Evolutionary conservation across 805 yeast species (phyloP).

Genomic region (Clavispora carvajalis): DNA sequence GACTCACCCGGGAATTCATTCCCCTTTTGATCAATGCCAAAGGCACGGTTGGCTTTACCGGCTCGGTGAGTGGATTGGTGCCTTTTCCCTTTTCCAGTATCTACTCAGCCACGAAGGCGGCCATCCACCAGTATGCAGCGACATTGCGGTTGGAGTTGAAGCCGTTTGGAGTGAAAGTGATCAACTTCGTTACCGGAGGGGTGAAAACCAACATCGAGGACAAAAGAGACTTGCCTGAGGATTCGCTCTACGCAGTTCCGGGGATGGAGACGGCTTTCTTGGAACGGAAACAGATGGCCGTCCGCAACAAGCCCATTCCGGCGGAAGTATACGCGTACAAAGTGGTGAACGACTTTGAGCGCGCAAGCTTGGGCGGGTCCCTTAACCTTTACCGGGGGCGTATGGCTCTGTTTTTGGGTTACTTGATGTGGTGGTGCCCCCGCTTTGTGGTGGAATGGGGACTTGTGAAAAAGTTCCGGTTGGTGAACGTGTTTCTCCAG

Average conservation of each 20-base stretch:
- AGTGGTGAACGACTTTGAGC: slow-evolving; percentile 48
- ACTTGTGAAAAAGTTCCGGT: slow-evolving; percentile 33
- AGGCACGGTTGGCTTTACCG: slow-evolving; percentile 71
- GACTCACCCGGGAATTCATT: slow-evolving; percentile 54
- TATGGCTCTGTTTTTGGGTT: slow-evolving; percentile 34
- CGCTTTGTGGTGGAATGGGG: slow-evolving; percentile 40
- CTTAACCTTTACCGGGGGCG: slow-evolving; percentile 57
- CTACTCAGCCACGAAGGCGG: slow-evolving; percentile 69
- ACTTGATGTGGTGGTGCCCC: slow-evolving; percentile 38
- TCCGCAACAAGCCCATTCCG: slow-evolving; percentile 51
- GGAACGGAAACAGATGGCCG: slow-evolving; percentile 55
- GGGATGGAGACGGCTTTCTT: slow-evolving; percentile 47
- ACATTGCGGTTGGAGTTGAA: slow-evolving; percentile 60
- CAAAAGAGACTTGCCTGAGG: slow-evolving; percentile 51
- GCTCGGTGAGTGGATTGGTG: slow-evolving; percentile 59
- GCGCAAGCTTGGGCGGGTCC: slow-evolving; percentile 25
- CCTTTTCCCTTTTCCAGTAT: slow-evolving; percentile 69
- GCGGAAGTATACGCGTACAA: slow-evolving; percentile 53
- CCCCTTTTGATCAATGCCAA: slow-evolving; percentile 55
- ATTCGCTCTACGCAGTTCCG: slow-evolving; percentile 47
- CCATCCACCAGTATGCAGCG: slow-evolving; percentile 67
- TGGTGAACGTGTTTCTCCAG: slow-evolving; percentile 21
- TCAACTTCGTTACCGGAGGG: slow-evolving; percentile 71
- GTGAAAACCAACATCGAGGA: slow-evolving; percentile 70
- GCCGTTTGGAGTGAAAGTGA: slow-evolving; percentile 66